Evolutionary conservation across 75 land plant genomes (phyloP).

Genomic region (Pinus tabuliformis): DNA sequence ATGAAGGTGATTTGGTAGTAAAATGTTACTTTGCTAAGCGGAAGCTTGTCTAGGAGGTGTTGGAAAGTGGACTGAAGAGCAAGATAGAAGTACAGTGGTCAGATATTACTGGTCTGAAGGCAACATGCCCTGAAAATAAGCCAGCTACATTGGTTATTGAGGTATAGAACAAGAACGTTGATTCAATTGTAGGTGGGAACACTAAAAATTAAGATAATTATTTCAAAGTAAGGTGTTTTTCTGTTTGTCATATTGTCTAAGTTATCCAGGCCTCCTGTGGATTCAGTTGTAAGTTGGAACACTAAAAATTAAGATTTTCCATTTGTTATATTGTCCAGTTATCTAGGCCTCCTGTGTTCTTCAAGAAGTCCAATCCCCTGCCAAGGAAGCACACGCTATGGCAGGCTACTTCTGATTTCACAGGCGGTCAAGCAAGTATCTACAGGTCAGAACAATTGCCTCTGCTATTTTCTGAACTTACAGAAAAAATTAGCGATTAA

Average conservation of each 20-base stretch:
- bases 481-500: not conserved
- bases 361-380: slow-evolving; percentile 70
- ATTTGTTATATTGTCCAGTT: slow-evolving; percentile 11
- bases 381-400: slow-evolving; percentile 85
- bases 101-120: too few species aligned
- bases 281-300: too few species aligned
- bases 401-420: slow-evolving; percentile 70
- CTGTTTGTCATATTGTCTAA: too few species aligned
- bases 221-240: too few species aligned
- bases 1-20: slow-evolving; percentile 77
- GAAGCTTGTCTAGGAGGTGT: slow-evolving; percentile 89
- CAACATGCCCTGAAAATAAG: too few species aligned
- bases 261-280: slow-evolving; percentile 25
- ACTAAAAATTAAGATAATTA: too few species aligned
- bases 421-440: slow-evolving; percentile 72
- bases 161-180: too few species aligned
- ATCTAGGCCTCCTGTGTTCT: slow-evolving; percentile 71
- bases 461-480: too few species aligned
- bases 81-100: too few species aligned
- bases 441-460: slow-evolving; percentile 21
- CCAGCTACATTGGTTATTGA: too few species aligned
- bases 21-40: slow-evolving; percentile 87
- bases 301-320: not conserved
- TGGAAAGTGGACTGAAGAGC: too few species aligned
- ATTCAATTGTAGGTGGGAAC: too few species aligned